A percentile compares a stretch with the other conserved stretches of the same genome.
Evolutionary conservation across 768 basidiomycete genomes (phyloP).

Genomic region (Lactarius sanguifluus): DNA sequence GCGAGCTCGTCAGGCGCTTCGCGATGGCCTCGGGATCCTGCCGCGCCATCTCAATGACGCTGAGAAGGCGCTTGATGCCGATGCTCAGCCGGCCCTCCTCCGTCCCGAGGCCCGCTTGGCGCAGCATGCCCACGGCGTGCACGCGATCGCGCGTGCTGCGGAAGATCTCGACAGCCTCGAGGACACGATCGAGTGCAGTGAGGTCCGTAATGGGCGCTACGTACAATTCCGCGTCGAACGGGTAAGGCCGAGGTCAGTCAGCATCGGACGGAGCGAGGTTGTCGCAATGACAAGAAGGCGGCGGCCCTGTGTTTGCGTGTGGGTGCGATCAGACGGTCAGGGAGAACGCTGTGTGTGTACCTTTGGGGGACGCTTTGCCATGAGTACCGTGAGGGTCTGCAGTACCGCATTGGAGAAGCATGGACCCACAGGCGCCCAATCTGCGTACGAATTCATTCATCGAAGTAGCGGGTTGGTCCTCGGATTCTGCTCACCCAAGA

Average conservation of each 20-base stretch:
- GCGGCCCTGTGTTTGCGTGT: slow-evolving; percentile 52
- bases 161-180: slow-evolving; percentile 82
- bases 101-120: slow-evolving; percentile 69
- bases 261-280: slow-evolving; percentile 80
- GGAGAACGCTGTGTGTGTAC: slow-evolving; percentile 40
- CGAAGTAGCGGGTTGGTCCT: neutral
- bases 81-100: slow-evolving; percentile 57
- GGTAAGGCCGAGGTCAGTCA: slow-evolving; percentile 84
- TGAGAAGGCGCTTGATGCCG: slow-evolving; percentile 92
- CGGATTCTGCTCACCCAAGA: slow-evolving; percentile 63
- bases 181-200: slow-evolving; percentile 66
- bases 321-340: neutral
- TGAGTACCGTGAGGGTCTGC: slow-evolving; percentile 84
- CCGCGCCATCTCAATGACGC: slow-evolving; percentile 94
- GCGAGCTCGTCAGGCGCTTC: slow-evolving; percentile 60
- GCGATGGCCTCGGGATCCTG: slow-evolving; percentile 88
- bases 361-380: slow-evolving; percentile 90
- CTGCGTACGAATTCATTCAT: slow-evolving; percentile 40
- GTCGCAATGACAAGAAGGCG: slow-evolving; percentile 92
- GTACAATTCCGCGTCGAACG: slow-evolving; percentile 83
- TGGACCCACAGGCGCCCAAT: slow-evolving; percentile 96
- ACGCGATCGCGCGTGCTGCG: slow-evolving; percentile 50
- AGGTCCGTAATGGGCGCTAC: slow-evolving; percentile 80
- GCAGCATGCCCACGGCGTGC: slow-evolving; percentile 62
- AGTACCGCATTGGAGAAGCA: slow-evolving; percentile 95